These are phyloP conservation scores for Melaleuca quinquenervia DNA, from an alignment of 345 rosid species.

Conservation along the genomic window DNA sequence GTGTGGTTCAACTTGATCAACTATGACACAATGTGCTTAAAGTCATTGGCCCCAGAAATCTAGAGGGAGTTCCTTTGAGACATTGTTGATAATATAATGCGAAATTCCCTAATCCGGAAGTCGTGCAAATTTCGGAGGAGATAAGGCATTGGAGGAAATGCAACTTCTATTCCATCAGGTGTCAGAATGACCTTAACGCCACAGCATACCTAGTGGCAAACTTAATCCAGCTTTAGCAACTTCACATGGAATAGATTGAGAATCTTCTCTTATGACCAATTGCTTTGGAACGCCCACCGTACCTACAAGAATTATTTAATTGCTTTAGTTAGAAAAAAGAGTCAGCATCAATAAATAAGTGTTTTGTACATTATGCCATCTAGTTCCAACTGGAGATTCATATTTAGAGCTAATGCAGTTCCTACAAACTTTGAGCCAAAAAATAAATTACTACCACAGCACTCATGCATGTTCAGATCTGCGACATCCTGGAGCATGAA, in stretches of 20 bases:
- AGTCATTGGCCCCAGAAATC: neutral
- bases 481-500: constrained; percentile 85
- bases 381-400: neutral
- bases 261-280: constrained; percentile 52
- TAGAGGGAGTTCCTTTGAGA: neutral
- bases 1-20: neutral
- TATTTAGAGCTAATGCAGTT: neutral
- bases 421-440: neutral
- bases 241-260: constrained; percentile 39
- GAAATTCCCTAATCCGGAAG: neutral
- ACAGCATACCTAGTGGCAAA: constrained; percentile 60
- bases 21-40: neutral
- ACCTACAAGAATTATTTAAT: constrained; percentile 29
- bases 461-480: constrained; percentile 50
- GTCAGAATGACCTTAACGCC: neutral
- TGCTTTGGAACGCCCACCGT: constrained; percentile 69
- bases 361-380: neutral
- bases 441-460: constrained; percentile 29
- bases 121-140: neutral
- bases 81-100: neutral
- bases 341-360: constrained; percentile 1
- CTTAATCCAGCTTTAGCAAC: constrained; percentile 60
- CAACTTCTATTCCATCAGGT: neutral
- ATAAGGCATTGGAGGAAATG: neutral
- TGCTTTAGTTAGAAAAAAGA: neutral